These are phyloP conservation scores for Mucor lusitanicus DNA, from an alignment of 371 early-diverging fungal genomes.

Conservation along the genomic window DNA sequence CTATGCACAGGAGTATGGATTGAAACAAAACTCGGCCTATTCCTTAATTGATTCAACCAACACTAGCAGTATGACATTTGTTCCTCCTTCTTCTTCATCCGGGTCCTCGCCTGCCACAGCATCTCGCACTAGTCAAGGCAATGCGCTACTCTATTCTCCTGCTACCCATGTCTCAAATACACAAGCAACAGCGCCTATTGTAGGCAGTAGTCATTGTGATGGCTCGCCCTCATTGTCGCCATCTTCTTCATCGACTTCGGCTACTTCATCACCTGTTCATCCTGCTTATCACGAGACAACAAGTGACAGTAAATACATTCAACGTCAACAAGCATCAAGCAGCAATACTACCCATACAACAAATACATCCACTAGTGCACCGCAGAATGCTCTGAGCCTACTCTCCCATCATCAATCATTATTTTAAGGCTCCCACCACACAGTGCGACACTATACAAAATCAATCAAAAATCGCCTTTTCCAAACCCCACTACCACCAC, in stretches of 20 bases:
- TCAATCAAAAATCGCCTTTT: not conserved
- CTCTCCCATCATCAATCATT: constrained; percentile 26
- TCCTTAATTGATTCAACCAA: constrained; percentile 11
- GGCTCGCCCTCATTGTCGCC: constrained; percentile 36
- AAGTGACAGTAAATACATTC: not conserved
- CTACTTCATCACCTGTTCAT: constrained; percentile 25
- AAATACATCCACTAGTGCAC: not conserved
- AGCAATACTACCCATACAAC: not conserved
- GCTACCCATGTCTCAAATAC: not conserved
- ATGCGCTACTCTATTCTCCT: constrained; percentile 3
- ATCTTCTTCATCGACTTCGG: constrained; percentile 36
- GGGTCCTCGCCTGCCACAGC: not conserved
- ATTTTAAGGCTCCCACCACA: constrained; percentile 9
- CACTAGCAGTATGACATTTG: constrained; percentile 15
- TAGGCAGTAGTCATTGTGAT: not conserved
- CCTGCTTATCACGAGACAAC: constrained; percentile 16
- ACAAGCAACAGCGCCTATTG: not conserved
- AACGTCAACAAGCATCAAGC: not conserved
- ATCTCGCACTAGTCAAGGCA: not conserved
- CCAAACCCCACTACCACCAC: no score
- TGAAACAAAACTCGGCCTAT: constrained; percentile 21
- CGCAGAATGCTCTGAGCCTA: constrained; percentile 7
- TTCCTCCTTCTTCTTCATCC: not conserved
- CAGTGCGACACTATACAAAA: not conserved
- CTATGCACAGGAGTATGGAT: constrained; percentile 22